These are phyloP conservation scores for Trichomonas vaginalis DNA, from an alignment of 208 protist genomes.

Conservation along the genomic window DNA sequence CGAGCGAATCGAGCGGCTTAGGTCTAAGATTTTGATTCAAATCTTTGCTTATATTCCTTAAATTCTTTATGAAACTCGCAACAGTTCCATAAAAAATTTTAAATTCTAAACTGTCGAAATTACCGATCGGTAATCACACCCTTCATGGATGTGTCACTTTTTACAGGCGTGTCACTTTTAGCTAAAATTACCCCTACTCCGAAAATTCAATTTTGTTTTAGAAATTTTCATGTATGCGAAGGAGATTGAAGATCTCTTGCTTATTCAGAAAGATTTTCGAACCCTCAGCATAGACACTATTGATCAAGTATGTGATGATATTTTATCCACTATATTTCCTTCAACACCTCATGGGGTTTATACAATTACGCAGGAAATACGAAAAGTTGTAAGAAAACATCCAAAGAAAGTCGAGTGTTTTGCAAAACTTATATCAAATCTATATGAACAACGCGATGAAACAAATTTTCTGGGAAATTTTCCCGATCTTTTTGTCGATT, in stretches of 20 bases:
- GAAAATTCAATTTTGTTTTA: too few species aligned
- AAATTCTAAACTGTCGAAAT: too few species aligned
- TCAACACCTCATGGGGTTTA: not conserved
- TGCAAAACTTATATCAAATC: not conserved
- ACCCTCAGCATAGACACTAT: not conserved
- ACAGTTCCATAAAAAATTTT: too few species aligned
- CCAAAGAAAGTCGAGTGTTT: not conserved
- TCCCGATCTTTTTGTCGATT: not conserved
- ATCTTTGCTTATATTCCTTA: too few species aligned
- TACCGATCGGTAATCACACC: too few species aligned
- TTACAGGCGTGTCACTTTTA: too few species aligned
- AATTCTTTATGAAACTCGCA: too few species aligned
- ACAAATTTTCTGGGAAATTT: not conserved
- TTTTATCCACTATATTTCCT: not conserved
- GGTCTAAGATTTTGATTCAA: too few species aligned
- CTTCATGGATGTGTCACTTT: too few species aligned
- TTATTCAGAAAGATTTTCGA: not conserved
- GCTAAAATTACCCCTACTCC: too few species aligned
- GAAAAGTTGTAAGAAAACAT: not conserved
- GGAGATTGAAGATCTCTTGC: not conserved
- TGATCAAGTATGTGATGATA: not conserved
- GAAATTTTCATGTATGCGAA: not conserved
- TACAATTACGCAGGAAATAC: not conserved
- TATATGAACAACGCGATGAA: not conserved
- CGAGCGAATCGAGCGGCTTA: too few species aligned